A percentile compares a stretch with the other conserved stretches of the same genome.
Conservation (phyloP, 2,329 filamentous ascomycete genomes). For the Ophiostoma himal-ulmi region DNA sequence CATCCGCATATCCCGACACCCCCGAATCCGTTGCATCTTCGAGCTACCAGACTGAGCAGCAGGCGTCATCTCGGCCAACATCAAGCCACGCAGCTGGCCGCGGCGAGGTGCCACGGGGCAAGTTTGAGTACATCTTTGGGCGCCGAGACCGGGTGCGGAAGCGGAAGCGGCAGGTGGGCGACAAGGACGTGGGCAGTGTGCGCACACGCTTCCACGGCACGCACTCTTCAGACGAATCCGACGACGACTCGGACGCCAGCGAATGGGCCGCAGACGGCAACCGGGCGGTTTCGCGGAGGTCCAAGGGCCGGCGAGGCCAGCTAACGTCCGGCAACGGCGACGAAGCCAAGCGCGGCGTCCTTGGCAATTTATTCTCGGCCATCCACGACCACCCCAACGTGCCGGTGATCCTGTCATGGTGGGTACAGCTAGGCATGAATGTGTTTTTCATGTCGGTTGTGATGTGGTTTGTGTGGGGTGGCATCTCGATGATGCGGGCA, state of each 20-base stretch:
- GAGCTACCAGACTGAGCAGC: neutral
- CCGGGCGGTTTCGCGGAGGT: constrained; percentile 4
- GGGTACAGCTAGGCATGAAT: constrained; percentile 59
- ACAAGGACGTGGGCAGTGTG: constrained; percentile 49
- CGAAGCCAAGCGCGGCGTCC: constrained; percentile 32
- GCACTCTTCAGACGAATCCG: constrained; percentile 46
- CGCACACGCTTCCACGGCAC: constrained; percentile 43
- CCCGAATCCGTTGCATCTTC: neutral
- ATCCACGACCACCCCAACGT: constrained; percentile 54
- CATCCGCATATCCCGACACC: neutral
- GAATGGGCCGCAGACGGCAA: constrained; percentile 26
- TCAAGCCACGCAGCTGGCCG: constrained; percentile 49
- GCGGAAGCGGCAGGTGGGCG: constrained; percentile 47
- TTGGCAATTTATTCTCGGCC: constrained; percentile 43
- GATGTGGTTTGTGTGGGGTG: constrained; percentile 62
- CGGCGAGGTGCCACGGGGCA: constrained; percentile 56
- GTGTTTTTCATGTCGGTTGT: constrained; percentile 50
- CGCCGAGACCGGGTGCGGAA: constrained; percentile 47
- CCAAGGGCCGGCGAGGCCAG: neutral
- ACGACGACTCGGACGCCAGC: constrained; percentile 29
- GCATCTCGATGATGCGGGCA: constrained; percentile 62
- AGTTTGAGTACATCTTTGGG: constrained; percentile 34
- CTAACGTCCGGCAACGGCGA: neutral
- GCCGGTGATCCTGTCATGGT: constrained; percentile 54
- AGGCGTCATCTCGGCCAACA: constrained; percentile 11